Evolutionary conservation across 306 rosid genomes (phyloP), one percentile per base, ranked within the genome.

Genomic region (Vicia sativa): DNA sequence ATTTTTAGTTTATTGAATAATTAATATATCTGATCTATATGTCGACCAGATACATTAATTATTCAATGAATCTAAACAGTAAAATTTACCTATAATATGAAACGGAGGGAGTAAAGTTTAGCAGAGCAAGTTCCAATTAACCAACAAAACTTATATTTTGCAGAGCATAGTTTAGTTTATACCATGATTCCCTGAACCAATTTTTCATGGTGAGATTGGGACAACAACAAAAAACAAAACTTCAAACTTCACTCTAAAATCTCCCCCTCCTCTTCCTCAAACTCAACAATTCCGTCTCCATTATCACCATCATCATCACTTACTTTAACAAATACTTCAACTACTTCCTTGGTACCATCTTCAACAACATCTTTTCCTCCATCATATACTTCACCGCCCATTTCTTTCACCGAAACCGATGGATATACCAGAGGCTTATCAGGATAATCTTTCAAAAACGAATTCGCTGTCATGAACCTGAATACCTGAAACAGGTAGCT

Each of bases 261-360:
- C 70, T 90, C 93, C 9, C 93, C 96, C 79, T 87, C 97, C 77
- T 92, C 96, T 78, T 85, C 87, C 35, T 74, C 87, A 3, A 70
- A 73, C 62, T 58, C 34, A 72, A 59, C 66, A 12, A 37, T 74
- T 38, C 58, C 82, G 69, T 74, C 70, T 62, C 67, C 78, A 34
- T 56, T 38, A 31, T 39, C 54, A 45, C 75, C 46, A 5, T 52
- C 76, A 23, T 50, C 74, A 23, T 50, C 74, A 66, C 23, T 10
- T 8, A 37, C 68, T 23, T 38, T 48, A 18, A 59, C 80, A 61
- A 45, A 13, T 5, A 50, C 68, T 70, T 58, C 42, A 19, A 29
- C 74, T 55, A 64, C 52, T 74, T 42, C 67, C 37, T 16, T 45
- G 5, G 42, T 58, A 38, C 29, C 48, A 0, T 2, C 42, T 49